Evolutionary conservation across 768 basidiomycete species (phyloP).

Genomic region (Leucosporidium yakuticum): DNA sequence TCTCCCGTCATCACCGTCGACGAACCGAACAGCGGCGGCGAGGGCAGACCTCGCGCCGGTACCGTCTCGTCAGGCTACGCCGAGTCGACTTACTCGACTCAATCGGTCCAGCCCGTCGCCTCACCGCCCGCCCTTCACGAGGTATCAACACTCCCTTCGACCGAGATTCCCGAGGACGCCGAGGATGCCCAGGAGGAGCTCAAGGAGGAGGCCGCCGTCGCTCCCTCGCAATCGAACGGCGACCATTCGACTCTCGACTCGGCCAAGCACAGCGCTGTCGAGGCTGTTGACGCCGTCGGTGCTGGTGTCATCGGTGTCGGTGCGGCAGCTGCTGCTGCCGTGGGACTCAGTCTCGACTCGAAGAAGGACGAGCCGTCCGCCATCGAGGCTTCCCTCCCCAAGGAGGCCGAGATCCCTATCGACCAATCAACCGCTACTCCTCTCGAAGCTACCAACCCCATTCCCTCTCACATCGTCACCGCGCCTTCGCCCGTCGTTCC

Average conservation of each 20-base stretch:
- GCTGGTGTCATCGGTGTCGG: neutral
- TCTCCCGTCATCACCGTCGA: slow-evolving; percentile 3
- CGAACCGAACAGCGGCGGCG: neutral
- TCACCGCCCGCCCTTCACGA: slow-evolving; percentile 1
- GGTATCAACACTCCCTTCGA: neutral
- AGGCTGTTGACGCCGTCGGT: neutral
- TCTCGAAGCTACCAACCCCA: neutral
- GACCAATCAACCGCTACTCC: neutral
- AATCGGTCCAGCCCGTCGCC: neutral
- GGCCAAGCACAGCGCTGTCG: neutral
- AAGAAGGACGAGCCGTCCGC: neutral
- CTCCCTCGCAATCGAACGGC: neutral
- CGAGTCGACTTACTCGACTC: slow-evolving; percentile 25
- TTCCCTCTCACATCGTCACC: neutral
- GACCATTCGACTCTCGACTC: neutral
- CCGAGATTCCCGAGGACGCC: neutral
- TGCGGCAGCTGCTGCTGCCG: neutral
- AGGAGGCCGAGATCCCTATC: neutral
- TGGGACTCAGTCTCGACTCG: neutral
- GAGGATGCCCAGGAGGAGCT: neutral
- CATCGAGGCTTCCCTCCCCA: neutral
- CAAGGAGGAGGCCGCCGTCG: neutral
- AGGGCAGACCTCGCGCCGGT: slow-evolving; percentile 15
- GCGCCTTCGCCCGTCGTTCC: neutral
- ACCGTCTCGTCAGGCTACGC: slow-evolving; percentile 21